Evolutionary conservation across 371 early-diverging fungal species (phyloP), one percentile per base, ranked within the genome.

Genomic region (Parasitella parasitica): DNA sequence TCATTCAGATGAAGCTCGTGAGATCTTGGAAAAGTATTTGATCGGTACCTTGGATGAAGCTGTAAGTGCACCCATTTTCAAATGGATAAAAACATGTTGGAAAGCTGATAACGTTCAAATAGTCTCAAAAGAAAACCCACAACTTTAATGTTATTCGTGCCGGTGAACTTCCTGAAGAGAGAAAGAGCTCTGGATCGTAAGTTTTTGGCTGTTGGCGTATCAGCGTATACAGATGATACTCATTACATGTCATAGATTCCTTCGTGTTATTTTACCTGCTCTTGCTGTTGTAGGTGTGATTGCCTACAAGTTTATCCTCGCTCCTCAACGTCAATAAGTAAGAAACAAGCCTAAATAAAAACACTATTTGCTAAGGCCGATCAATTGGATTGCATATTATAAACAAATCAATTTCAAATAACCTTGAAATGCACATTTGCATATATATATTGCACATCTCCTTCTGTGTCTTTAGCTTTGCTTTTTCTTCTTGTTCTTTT

Each of bases 1-100:
- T 35, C 95, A 94, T 80, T 90, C 90, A n/a, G 91, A 92, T 43
- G 93, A 93, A 61, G 71, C 75, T 26, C 77, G 77, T 63, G 72
- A 73, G 20, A 75, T 75, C 13, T 60, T 78, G 57, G 62, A 66
- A 30, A 73, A 75, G 58, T 80, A 77, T 57, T 54, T 59, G 7
- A 49, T 80, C 64, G 81, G 76, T 63, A 63, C 68, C 38, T 66
- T 80, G 48, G 75, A 76, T 48, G 77, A 72, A 58, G 64, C 53
- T 32, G 76, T 76, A 59, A 69, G 67, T 39, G 89, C 37, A n/a
- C 1, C 24, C 16, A 38, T 26, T 16, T 24, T 15, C 13, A 26
- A 26, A 49, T n/a, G 24, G 49, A 6, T 18, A 39, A 18, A 27
- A 18, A n/a, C 5, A 2, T 4, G 11, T 32, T 4, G 11, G 39